phyloP scores from a whole-genome alignment of 495 filamentous ascomycete species.

The Hyaloscypha finlandica region DNA sequence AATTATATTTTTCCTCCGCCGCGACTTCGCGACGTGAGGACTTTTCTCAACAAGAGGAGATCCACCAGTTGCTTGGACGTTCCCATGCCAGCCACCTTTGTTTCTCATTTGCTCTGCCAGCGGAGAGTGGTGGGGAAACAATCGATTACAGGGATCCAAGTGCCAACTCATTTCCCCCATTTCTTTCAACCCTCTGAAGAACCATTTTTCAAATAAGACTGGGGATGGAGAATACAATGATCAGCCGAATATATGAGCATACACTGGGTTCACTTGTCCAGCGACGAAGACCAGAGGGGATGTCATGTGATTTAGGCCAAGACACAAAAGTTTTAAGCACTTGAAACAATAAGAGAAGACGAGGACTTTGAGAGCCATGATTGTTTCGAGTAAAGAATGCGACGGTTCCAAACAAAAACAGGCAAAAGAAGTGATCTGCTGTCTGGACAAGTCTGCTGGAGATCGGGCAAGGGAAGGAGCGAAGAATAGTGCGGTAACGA shows the following conservation, averaged over 20 bases:
- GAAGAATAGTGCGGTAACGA: background rate
- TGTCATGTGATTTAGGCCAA: too few relatives aligned
- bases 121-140: background rate
- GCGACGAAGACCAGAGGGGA: too few relatives aligned
- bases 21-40: background rate
- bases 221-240: too few relatives aligned
- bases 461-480: background rate
- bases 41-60: background rate
- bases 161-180: background rate
- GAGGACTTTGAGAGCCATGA: too few relatives aligned
- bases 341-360: too few relatives aligned
- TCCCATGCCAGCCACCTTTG: background rate
- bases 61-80: background rate
- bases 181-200: background rate
- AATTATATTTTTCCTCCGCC: background rate
- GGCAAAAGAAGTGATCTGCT: background rate
- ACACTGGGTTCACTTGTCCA: too few relatives aligned
- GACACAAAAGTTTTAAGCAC: too few relatives aligned
- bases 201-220: background rate
- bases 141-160: background rate
- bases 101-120: background rate
- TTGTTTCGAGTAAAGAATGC: too few relatives aligned
- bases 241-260: too few relatives aligned
- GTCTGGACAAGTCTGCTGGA: background rate
- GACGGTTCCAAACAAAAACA: background rate